Conservation (phyloP, 495 filamentous ascomycete species). For the Bacidia gigantensis region DNA sequence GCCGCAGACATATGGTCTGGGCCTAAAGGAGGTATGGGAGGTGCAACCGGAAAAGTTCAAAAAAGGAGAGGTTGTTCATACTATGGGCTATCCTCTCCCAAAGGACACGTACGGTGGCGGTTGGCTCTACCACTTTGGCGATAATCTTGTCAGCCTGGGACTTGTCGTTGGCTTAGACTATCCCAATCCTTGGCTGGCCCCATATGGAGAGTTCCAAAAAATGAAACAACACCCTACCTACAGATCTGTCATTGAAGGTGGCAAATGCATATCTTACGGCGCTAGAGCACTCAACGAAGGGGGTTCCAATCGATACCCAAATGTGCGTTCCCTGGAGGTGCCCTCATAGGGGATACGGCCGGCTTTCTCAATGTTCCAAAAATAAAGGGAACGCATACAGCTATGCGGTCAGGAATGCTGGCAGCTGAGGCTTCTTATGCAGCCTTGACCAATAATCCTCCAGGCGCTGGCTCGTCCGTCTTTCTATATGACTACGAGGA, state of each 20-base stretch:
- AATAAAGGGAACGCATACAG: conserved; percentile 95
- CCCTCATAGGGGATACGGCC: conserved; percentile 89
- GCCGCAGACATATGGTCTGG: conserved; percentile 88
- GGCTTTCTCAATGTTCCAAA: conserved; percentile 97
- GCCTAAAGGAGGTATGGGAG: conserved; percentile 96
- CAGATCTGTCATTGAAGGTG: conserved; percentile 67
- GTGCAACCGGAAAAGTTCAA: conserved; percentile 84
- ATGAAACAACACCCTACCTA: conserved; percentile 95
- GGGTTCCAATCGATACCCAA: conserved; percentile 97
- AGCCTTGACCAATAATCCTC: conserved; percentile 39
- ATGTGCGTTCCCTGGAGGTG: conserved; percentile 88
- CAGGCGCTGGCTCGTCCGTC: conserved; percentile 44
- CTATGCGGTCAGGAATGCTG: conserved; percentile 95
- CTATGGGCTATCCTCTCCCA: conserved; percentile 86
- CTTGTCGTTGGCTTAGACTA: conserved; percentile 94
- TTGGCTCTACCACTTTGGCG: conserved; percentile 98
- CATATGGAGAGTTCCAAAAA: conserved; percentile 95
- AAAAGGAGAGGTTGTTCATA: conserved; percentile 74
- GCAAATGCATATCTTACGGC: conserved; percentile 95
- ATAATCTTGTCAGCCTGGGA: conserved; percentile 89
- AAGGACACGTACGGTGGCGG: conserved; percentile 87
- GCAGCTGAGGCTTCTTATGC: conserved; percentile 79
- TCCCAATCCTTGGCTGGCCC: conserved; percentile 88
- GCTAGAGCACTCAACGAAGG: conserved; percentile 89
- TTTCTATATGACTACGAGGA: conserved; percentile 96